Evolutionary conservation across 345 rosid genomes (phyloP).

Genomic region (Excoecaria cochinchinensis): DNA sequence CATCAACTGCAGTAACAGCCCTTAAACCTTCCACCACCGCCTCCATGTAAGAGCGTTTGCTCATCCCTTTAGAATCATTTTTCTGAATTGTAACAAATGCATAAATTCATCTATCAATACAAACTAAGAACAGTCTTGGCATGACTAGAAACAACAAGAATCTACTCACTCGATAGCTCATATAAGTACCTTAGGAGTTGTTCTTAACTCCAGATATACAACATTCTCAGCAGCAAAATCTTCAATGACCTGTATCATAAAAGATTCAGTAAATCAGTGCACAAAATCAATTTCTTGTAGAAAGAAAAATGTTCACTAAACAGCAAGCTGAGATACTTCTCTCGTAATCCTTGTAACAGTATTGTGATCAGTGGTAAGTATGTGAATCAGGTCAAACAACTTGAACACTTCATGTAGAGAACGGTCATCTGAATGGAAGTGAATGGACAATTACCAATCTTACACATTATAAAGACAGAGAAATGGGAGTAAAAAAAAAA

Average conservation of each 20-base stretch:
- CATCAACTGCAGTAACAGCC: constrained; percentile 53
- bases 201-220: constrained; percentile 83
- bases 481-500: neutral
- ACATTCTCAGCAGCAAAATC: constrained; percentile 93
- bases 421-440: constrained; percentile 53
- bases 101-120: constrained; percentile 14
- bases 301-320: neutral
- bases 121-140: neutral
- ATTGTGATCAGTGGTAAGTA: constrained; percentile 75
- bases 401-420: constrained; percentile 79
- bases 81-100: constrained; percentile 44
- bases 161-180: neutral
- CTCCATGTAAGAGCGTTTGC: constrained; percentile 88
- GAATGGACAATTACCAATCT: neutral
- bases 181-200: constrained; percentile 83
- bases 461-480: neutral
- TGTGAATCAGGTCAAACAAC: constrained; percentile 81
- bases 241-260: constrained; percentile 63
- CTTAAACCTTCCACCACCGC: constrained; percentile 80
- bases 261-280: neutral
- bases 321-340: constrained; percentile 48
- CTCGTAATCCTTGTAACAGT: constrained; percentile 79
- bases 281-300: neutral
- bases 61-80: constrained; percentile 83
- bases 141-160: neutral